These are phyloP conservation scores for Paradendryphiella salina DNA, from an alignment of 2,329 filamentous ascomycete genomes.

Conservation along the genomic window DNA sequence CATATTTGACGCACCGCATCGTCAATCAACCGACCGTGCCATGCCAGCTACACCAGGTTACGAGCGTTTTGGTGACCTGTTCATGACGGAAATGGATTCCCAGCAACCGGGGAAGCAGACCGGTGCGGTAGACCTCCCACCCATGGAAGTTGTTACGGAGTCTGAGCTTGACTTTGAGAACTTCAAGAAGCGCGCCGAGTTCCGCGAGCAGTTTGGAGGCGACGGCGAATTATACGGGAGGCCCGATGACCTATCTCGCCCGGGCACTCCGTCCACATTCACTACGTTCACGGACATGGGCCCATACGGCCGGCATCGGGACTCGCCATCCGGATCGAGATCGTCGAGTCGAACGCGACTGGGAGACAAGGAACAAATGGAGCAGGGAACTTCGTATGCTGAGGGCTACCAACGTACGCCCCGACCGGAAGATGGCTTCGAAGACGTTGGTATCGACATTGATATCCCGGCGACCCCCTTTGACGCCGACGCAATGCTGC, in stretches of 20 bases:
- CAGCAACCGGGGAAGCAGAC: constrained; percentile 57
- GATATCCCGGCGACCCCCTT: constrained; percentile 30
- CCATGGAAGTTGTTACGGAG: constrained; percentile 88
- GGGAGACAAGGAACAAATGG: constrained; percentile 20
- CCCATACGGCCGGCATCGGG: constrained; percentile 18
- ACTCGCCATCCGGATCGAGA: constrained; percentile 16
- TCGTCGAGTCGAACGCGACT: constrained; percentile 29
- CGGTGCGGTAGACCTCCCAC: constrained; percentile 42
- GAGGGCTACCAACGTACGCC: constrained; percentile 30
- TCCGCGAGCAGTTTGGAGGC: constrained; percentile 81
- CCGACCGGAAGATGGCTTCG: constrained; percentile 18
- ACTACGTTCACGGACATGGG: constrained; percentile 30
- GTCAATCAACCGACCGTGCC: constrained; percentile 36
- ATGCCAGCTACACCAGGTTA: constrained; percentile 61
- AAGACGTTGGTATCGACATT: constrained; percentile 26
- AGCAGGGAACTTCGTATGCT: constrained; percentile 32
- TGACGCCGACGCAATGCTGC: constrained; percentile 26
- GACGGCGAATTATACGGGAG: constrained; percentile 62
- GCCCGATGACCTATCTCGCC: constrained; percentile 57
- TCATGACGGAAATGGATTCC: constrained; percentile 72
- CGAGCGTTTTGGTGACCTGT: constrained; percentile 70
- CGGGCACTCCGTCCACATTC: constrained; percentile 38
- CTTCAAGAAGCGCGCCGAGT: constrained; percentile 87
- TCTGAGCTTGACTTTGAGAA: constrained; percentile 83
- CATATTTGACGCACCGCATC: constrained; percentile 34